Base-by-base conservation (phyloP, 2,329 filamentous ascomycete genomes). In the Sclerotinia nivalis region DNA sequence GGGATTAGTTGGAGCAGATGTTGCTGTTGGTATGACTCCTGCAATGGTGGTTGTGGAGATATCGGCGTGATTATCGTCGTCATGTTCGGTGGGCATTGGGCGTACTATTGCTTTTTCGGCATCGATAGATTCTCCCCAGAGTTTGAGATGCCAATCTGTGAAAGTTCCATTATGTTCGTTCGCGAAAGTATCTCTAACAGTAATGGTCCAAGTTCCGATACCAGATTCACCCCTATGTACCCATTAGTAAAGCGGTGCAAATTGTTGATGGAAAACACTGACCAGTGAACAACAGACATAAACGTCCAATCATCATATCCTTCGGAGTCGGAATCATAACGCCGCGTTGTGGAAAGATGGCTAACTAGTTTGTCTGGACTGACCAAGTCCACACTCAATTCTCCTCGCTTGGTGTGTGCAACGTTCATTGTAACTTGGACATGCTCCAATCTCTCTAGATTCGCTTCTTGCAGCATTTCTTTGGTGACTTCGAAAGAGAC, bases 351-450 rank as follows among this genome's bases (percentile, higher is more conserved):
- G 6, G 94, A 91, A 67, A 99, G 87, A 77, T 97, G 90, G 78
- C 93, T 97, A 73, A 93, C 84, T 70, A 97, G 82, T 13, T 93
- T 92, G 45, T 88, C 84, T 0, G 96, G 96, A 75, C 93, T 97
- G 77, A 92, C 88, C 59, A 99, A 84, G 77, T 99, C 96, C 50
- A 97, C 95, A 77, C 93, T 97, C 37, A 99, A 80, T 79, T 99
- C 96, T 69, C 96, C 96, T 73, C 96, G 91, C 71, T 91, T 90
- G 2, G 87, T 89, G 78, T 99, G 96, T 68, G 92, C 87, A 34
- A 97, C 86, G 77, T 99, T 99, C 94, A 99, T 99, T 3, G 95
- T 98, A 49, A 99, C 88, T 0, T 95, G 98, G 49, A 99, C 92
- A 81, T 99, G 96, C 82, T 99, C 96, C 37, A 99, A 78, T 22